Evolutionary conservation across 306 rosid species (phyloP), one percentile per base, ranked within the genome.

Genomic region (Dalbergia oliveri): DNA sequence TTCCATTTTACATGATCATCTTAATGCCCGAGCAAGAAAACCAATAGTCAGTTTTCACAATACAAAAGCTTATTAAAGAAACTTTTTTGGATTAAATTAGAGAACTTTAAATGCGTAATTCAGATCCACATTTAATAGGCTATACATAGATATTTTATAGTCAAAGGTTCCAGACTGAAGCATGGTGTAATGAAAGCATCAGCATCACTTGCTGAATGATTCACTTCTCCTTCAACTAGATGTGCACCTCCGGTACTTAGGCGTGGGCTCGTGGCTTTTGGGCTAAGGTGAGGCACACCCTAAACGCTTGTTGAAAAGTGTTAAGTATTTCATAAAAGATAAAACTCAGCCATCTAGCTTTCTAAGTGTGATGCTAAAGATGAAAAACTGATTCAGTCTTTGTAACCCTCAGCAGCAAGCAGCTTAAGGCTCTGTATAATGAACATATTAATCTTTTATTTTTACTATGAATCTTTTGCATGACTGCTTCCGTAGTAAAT

Each of bases 1-100:
- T 60, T 33, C n/a, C 26, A 19, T 47, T 67, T 44, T 10, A 21
- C 60, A 34, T 31, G 65, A 34, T 35, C 56, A 53, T 64, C 35
- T 76, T 74, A 43, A 11, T 43, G 56, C 81, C 59, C 76, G 11
- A 13, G 23, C 35, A 57, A 74, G 64, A 80, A 69, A 64, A 58
- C 4, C 58, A 71, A 23, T 19, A 23, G 50, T 76, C 63, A 57
- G 53, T 64, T 76, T 69, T 72, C 54, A 71, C 23, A 19, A 56
- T 12, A 43, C 75, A 44, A 19, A 21, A 54, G 45, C 64, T 54
- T 44, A 44, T 11, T 37, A 75, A 75, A 69, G 78, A 75, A 72
- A 64, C 31, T 26, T 26, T 26, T 26, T 26, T 26, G 31, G 31
- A 2, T 26, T 26, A n/a, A 61, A 34, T 61, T 33, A 47, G 66